Base-by-base conservation (phyloP, 1,284 basidiomycete genomes). In the Trametes versicolor region DNA sequence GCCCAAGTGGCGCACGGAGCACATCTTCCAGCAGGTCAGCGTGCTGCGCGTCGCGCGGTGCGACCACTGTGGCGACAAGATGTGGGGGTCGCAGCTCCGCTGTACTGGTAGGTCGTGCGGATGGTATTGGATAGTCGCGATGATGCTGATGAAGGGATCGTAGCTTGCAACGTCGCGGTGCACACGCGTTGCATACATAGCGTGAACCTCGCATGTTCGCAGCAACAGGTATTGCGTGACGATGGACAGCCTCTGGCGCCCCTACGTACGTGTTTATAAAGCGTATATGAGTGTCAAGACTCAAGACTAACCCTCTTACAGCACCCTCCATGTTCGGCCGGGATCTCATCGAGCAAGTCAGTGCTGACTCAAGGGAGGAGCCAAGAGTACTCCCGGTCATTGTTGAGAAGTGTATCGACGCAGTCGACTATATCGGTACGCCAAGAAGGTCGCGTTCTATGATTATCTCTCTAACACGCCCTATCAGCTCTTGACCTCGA, bases 51-150 rank as follows among this genome's bases (percentile, higher is more conserved):
- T 98, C 62, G 91, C 94, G 19, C 85, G 95, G 51, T 99, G 97
- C 76, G 96, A 99, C 74, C 91, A 97, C 63, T 99, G 97, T 76
- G 91, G 92, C 45, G 98, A 99, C 75, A 99, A 98, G 83, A 91
- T 99, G 91, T 99, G 97, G 96, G 97, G 97, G 6, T 90, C 97
- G 43, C 95, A 96, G 77, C 85, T 96, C 63, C 90, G 94, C 37
- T 99, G 97, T 76, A 87, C 90, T 66, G 84, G 96, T 95, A 73
- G 76, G 91, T 83, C 8, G 53, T 63, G 34, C 55, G 43, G 27
- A 41, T 61, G 58, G 25, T 36, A 47, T 54, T 51, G 63, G 34
- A n/a, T n/a, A n/a, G n/a, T 4, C 8, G 15, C 27, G 34, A 17
- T 9, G 27, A 25, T 32, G 49, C 60, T 67, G 65, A 69, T 51